A percentile compares a stretch with the other conserved stretches of the same genome.
phyloP scores from a whole-genome alignment of 2,329 filamentous ascomycete genomes.

The Fusarium haematococcum region DNA sequence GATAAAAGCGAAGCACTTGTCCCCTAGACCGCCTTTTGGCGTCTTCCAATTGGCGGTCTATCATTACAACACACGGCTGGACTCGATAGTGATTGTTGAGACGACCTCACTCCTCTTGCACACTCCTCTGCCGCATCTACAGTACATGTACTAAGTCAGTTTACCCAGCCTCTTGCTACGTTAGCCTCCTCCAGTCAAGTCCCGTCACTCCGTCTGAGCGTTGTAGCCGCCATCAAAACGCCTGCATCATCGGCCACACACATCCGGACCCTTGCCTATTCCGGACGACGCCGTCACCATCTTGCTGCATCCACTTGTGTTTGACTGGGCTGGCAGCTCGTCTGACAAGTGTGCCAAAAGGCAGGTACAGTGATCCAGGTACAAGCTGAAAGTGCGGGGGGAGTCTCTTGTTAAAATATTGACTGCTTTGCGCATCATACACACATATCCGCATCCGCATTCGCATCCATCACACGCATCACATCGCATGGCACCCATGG shows the following conservation, averaged over 20 bases:
- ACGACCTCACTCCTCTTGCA: neutral
- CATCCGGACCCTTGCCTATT: constrained; percentile 39
- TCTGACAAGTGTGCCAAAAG: constrained; percentile 34
- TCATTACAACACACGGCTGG: constrained; percentile 44
- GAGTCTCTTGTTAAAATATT: neutral
- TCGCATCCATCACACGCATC: neutral
- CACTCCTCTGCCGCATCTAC: neutral
- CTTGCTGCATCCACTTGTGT: constrained; percentile 30
- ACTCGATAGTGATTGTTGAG: constrained; percentile 16
- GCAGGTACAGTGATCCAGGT: constrained; percentile 37
- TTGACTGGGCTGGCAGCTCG: constrained; percentile 5
- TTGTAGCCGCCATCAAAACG: constrained; percentile 28
- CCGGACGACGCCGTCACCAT: constrained; percentile 28
- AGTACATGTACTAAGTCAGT: neutral
- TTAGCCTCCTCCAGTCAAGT: constrained; percentile 14
- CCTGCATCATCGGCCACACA: constrained; percentile 28
- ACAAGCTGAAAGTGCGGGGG: constrained; percentile 37
- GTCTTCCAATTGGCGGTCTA: constrained; percentile 50
- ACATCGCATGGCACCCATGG: neutral
- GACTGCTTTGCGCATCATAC: neutral
- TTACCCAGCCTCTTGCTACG: constrained; percentile 12
- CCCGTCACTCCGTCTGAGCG: constrained; percentile 31
- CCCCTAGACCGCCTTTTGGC: constrained; percentile 43
- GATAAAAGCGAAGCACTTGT: constrained; percentile 10
- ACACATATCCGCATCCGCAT: constrained; percentile 2